Evolutionary conservation across 495 filamentous ascomycete genomes (phyloP), one percentile per base, ranked within the genome.

Genomic region (Staphylotrichum longicolle): DNA sequence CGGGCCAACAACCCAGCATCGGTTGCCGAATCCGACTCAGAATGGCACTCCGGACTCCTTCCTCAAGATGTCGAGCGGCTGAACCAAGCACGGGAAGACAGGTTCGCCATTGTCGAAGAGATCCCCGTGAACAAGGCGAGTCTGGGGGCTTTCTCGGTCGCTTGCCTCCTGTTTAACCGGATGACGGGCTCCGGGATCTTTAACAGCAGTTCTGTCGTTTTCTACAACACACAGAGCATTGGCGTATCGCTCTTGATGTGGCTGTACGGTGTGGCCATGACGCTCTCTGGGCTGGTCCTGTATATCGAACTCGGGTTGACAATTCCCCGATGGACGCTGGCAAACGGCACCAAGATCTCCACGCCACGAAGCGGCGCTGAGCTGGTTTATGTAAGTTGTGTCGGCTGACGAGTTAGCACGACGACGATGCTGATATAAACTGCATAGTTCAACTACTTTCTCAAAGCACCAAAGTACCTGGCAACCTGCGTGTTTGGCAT

Each of bases 131-230:
- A 63, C 7, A 53, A 57, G 4, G 54, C 55, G n/a, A 55, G 61
- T 27, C 54, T 67, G 33, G 61, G 65, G 11, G 58, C 61, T 15
- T 64, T 53, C 42, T 64, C 65, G 34, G 65, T 67, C 10, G 49
- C 50, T 12, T 61, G 58, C 39, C 58, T 67, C 30, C 51, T 64
- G 7, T 62, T 64, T 34, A 67, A 67, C 58, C 58, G 65, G 2
- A 39, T 62, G 58, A 64, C 64, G 11, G 65, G 64, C n/a, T 67
- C 65, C n/a, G 65, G 65, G 30, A 55, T 67, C 27, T 67, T 64
- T 54, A 67, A 61, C 52, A 61, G 61, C 50, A 51, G 48, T 34
- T 45, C 65, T 0, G 58, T 64, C 1, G 57, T 67, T 14, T 67
- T 64, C 33, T 63, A 56, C 44, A 64, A 67, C 57, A 67, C 65